Base-by-base conservation (phyloP, 2,329 filamentous ascomycete genomes). In the Monosporascus sp. region DNA sequence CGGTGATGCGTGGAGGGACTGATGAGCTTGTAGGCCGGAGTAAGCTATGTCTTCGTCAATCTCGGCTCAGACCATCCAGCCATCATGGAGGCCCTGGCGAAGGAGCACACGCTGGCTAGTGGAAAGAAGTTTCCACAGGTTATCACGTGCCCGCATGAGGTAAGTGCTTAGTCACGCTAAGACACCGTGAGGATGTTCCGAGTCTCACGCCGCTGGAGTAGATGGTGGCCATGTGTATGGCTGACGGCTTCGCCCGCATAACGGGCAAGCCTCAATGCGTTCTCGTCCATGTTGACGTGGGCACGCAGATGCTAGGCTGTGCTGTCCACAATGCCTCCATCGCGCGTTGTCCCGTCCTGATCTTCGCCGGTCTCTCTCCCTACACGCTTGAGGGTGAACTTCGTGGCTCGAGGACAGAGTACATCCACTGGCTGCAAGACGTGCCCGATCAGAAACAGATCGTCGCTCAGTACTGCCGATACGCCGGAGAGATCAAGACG, bases 171-270 rank as follows among this genome's bases (percentile, higher is more conserved):
- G n/a, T n/a, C n/a, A n/a, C n/a, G n/a, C n/a, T n/a, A n/a, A n/a
- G n/a, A n/a, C n/a, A n/a, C n/a, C n/a, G n/a, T n/a, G n/a, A n/a
- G 37, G 28, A 11, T 24, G 7, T 22, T 11, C 11, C 4, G 37
- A 37, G 5, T 15, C 55, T 48, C 51, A 11, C n/a, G 22, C 40
- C 37, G 41, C 18, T 50, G 49, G n/a, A 31, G 48, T 57, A 90
- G 84, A 92, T 92, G 88, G 88, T 92, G 7, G 89, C 89, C 26
- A 80, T 93, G 63, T 92, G 88, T 54, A 89, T 91, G 86, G 89
- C 89, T 14, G 89, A 93, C 68, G 89, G 89, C 50, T 91, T 88
- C 64, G 88, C 89, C 38, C 80, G 87, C 28, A 70, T 89, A 38
- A 89, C 85, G 7, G 82, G 82, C 50, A 82, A 87, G 60, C 86